Evolutionary conservation across 163 green algal genomes (phyloP), one percentile per base, ranked within the genome.

Genomic region (Scenedesmus sp.): DNA sequence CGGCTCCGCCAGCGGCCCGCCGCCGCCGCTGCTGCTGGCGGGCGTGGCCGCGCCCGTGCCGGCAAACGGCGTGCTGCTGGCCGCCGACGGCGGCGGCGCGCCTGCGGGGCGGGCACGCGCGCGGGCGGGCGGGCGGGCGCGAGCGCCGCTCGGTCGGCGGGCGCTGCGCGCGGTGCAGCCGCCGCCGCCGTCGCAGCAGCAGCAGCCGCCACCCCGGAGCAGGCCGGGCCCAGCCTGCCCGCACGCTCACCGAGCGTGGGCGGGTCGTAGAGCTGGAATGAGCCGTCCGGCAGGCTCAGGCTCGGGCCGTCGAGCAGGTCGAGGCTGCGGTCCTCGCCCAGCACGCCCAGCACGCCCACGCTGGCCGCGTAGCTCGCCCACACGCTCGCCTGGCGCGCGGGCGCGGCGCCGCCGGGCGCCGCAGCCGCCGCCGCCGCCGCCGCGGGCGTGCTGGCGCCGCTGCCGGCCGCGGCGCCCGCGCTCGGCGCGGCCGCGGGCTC

Each of bases 31-130:
- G 33, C 67, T 76, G 67, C 51, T 65, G 51, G 29, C 18, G 42
- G 67, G 67, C 29, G 67, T 76, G 26, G 56, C 67, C 18, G 64
- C 67, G 42, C 67, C 67, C 39, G 39, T 57, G 28, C 62, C 67
- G 26, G 20, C 51, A 53, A 39, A 50, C 13, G 56, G 33, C 4
- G 29, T 62, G 42, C 29, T 76, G 67, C 29, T 76, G 10, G 67
- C 67, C 28, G 67, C 67, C 28, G 67, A 76, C 7, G 67, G 51
- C 3, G 67, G 67, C 36, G 67, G 67, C 4, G 67, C 67, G 56
- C 29, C 67, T 76, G 67, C 34, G 26, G 2, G 20, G 54, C 54
- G 24, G n/a, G n/a, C n/a, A n/a, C n/a, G n/a, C n/a, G n/a, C n/a
- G n/a, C n/a, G n/a, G n/a, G n/a, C n/a, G n/a, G n/a, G n/a, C n/a